Evolutionary conservation across 2,329 filamentous ascomycete species (phyloP), one percentile per base, ranked within the genome.

Genomic region (Gnomoniopsis sp.): DNA sequence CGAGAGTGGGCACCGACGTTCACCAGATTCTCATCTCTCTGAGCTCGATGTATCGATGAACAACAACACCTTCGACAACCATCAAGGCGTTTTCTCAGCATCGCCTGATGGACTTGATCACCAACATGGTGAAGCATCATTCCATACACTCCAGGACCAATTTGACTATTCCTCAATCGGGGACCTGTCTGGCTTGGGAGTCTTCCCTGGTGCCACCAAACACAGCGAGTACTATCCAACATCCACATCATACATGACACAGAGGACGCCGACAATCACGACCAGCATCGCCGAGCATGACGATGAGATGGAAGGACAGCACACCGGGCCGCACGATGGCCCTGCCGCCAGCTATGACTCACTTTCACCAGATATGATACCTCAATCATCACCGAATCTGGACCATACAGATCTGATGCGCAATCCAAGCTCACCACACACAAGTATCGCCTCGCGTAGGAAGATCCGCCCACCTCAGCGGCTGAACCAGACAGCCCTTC

Each of bases 391-490:
- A 3, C 63, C 66, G 15, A 58, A 60, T 23, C 62, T 63, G 1
- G 60, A 63, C 17, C 63, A 71, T 6, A 65, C 67, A 2, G 71
- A 74, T 49, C 68, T 75, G 46, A 71, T 70, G 30, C 72, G 82
- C 65, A 79, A 75, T 64, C 82, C 81, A 1, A 76, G 80, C 0
- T 77, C 79, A 12, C 75, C 76, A 11, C 75, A 77, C 0, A 74
- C 80, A 56, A 82, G 84, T 64, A 80, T 85, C 61, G 82, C 81
- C 17, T 77, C 77, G 19, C 77, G 83, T 49, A 76, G 83, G 54
- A 80, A 79, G 62, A 75, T 74, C 56, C 78, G 81, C 54, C 76
- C 75, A 3, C 77, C 78, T 1, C 74, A 81, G 30, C 75, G 78
- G 33, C 72, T 84, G n/a, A 75, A 77, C 30, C 74, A 80, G 44